phyloP scores from a whole-genome alignment of 331 rosid species.

The Dryas integrifolia region DNA sequence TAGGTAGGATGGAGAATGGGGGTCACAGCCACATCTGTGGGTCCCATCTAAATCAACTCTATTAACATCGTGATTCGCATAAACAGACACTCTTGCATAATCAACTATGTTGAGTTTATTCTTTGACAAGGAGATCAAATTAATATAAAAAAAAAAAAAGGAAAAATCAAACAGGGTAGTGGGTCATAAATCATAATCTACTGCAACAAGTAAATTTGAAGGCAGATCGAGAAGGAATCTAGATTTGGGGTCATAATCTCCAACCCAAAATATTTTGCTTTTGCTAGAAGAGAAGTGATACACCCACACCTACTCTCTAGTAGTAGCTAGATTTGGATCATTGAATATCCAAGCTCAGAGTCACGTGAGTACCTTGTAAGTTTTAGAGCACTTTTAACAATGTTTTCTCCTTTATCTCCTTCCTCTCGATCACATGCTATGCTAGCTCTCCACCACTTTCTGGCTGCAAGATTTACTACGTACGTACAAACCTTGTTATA shows the following conservation, averaged over 20 bases:
- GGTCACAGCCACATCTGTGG: conserved; percentile 4
- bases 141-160: not conserved
- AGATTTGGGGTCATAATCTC: not conserved
- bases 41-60: conserved; percentile 6
- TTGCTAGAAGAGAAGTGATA: conserved; percentile 13
- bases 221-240: conserved; percentile 13
- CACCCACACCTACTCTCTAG: too few species aligned
- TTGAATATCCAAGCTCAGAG: conserved; percentile 31
- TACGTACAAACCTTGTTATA: too few species aligned
- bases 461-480: too few species aligned
- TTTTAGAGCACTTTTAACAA: conserved; percentile 11
- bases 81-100: not conserved
- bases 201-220: not conserved
- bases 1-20: conserved; percentile 23
- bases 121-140: not conserved
- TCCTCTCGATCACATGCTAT: conserved; percentile 34
- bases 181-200: not conserved
- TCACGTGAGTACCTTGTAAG: conserved; percentile 42
- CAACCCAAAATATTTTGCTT: conserved; percentile 32
- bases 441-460: too few species aligned
- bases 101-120: not conserved
- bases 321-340: conserved; percentile 24
- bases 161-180: not conserved
- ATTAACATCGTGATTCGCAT: conserved; percentile 20
- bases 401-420: conserved; percentile 16